Conservation (phyloP, 1,284 basidiomycete genomes). For the Fomitiporia mediterranea region DNA sequence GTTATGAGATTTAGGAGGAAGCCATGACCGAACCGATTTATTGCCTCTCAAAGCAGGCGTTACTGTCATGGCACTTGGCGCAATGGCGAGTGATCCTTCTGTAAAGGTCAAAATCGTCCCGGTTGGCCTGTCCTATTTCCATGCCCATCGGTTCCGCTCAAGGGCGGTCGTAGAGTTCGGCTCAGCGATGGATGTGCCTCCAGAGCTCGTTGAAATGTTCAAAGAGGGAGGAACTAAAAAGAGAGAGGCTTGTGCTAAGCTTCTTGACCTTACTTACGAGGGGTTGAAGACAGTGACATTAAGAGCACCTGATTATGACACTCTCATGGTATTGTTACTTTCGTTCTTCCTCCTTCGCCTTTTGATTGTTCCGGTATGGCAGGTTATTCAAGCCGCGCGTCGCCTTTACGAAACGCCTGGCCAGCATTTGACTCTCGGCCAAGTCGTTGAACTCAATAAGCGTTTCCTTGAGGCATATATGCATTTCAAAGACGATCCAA, state of each 20-base stretch:
- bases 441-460: conserved; percentile 96
- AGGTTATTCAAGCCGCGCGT: conserved; percentile 94
- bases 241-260: conserved; percentile 84
- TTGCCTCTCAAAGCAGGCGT: conserved; percentile 95
- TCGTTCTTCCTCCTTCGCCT: not conserved
- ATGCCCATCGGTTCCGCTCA: conserved; percentile 91
- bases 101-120: conserved; percentile 91
- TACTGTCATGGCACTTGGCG: conserved; percentile 95
- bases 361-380: conserved; percentile 11
- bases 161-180: conserved; percentile 98
- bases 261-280: conserved; percentile 92
- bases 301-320: conserved; percentile 96
- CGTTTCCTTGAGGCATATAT: conserved; percentile 93
- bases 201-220: conserved; percentile 85
- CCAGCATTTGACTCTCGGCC: conserved; percentile 90
- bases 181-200: conserved; percentile 83
- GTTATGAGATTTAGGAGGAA: conserved; percentile 61
- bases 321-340: conserved; percentile 72
- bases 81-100: conserved; percentile 88
- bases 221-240: conserved; percentile 88
- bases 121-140: conserved; percentile 93
- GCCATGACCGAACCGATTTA: conserved; percentile 93
- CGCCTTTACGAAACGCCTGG: conserved; percentile 94
- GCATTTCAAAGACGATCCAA: conserved; percentile 92
- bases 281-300: conserved; percentile 97